Evolutionary conservation across 441 rosid genomes (phyloP).

Genomic region (Manihot esculenta): DNA sequence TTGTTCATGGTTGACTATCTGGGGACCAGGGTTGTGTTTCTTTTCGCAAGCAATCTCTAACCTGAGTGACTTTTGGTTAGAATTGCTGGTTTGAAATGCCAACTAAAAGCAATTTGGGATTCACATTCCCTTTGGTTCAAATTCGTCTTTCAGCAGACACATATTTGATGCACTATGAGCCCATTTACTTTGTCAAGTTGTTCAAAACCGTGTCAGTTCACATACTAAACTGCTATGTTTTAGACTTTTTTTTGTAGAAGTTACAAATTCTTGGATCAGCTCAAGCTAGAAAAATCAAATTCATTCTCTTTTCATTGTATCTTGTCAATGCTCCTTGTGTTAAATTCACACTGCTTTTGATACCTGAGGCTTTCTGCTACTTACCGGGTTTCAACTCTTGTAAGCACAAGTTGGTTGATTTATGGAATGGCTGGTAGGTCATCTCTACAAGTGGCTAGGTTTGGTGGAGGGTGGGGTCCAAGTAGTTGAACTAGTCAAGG

Average conservation of each 20-base stretch:
- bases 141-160: not conserved
- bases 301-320: not conserved
- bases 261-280: not conserved
- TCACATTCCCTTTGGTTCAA: not conserved
- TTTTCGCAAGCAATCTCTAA: not conserved
- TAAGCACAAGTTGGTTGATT: constrained; percentile 13
- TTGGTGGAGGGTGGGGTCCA: constrained; percentile 13
- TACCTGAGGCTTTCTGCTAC: not conserved
- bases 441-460: constrained; percentile 7
- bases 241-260: too few relatives aligned
- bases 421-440: constrained; percentile 19
- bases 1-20: constrained; percentile 21
- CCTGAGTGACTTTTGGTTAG: not conserved
- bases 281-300: not conserved
- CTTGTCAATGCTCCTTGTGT: not conserved
- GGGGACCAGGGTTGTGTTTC: not conserved
- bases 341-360: constrained; percentile 1
- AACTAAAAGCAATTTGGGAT: not conserved
- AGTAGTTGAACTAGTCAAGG: constrained; percentile 6
- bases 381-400: constrained; percentile 6
- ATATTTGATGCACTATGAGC: not conserved
- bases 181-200: not conserved
- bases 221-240: constrained; percentile 6
- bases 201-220: not conserved
- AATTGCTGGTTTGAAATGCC: constrained; percentile 6